Percentiles rank a stretch among this genome's conserved stretches.
phyloP scores from a whole-genome alignment of 768 basidiomycete species.

The Mrakia frigida region DNA sequence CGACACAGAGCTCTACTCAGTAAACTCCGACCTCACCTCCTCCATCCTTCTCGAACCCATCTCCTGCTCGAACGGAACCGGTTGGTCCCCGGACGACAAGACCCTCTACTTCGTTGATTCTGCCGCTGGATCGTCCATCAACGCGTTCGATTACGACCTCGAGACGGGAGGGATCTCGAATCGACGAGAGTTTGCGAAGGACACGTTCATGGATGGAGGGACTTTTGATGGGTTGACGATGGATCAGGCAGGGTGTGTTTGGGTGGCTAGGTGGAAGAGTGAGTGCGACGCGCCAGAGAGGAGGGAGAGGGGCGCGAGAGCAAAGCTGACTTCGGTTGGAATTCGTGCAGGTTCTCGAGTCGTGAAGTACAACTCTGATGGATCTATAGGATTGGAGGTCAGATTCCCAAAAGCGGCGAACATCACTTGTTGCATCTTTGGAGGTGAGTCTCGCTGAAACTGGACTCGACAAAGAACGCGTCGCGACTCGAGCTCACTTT shows the following conservation, averaged over 20 bases:
- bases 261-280: constrained; percentile 27
- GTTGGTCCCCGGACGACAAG: constrained; percentile 9
- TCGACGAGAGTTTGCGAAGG: constrained; percentile 50
- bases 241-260: constrained; percentile 15
- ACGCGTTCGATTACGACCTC: constrained; percentile 59
- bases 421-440: constrained; percentile 27
- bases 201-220: constrained; percentile 3
- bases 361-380: constrained; percentile 19
- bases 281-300: not conserved
- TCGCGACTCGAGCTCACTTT: not conserved
- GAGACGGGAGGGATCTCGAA: constrained; percentile 56
- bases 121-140: constrained; percentile 56
- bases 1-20: not conserved
- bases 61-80: constrained; percentile 23
- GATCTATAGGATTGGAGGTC: constrained; percentile 19
- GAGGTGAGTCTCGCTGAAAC: constrained; percentile 6
- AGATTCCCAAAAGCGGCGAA: constrained; percentile 28
- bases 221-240: constrained; percentile 26
- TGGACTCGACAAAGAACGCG: not conserved
- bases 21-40: not conserved
- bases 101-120: constrained; percentile 67
- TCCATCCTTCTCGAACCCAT: not conserved
- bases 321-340: not conserved
- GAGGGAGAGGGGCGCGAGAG: not conserved
- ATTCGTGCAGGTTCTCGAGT: constrained; percentile 3